Conservation (phyloP, 345 rosid species). For the Capsella bursapastoris region DNA sequence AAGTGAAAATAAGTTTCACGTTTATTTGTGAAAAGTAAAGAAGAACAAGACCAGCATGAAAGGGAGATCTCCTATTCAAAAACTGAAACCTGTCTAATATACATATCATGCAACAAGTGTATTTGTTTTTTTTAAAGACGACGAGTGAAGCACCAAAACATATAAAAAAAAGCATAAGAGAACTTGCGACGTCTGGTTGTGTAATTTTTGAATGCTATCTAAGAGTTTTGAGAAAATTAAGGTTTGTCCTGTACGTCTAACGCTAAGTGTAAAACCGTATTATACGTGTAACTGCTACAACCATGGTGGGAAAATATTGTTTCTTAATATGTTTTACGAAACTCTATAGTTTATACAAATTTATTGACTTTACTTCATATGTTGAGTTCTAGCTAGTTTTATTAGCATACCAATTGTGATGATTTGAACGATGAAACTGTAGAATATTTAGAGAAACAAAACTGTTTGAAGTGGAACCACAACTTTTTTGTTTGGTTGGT, state of each 20-base stretch:
- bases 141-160: background rate
- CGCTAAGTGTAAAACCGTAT: no score
- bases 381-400: conserved; percentile 13
- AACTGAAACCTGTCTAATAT: background rate
- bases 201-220: no score
- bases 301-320: no score
- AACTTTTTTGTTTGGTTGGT: background rate
- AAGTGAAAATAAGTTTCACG: background rate
- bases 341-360: no score
- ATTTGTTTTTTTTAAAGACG: no score
- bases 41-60: conserved; percentile 9
- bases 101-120: background rate
- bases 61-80: background rate
- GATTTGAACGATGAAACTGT: background rate
- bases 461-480: background rate
- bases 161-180: background rate
- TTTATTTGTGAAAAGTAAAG: background rate
- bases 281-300: no score
- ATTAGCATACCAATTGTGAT: background rate
- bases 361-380: background rate
- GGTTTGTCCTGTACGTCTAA: no score
- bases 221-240: no score
- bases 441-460: background rate
- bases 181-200: no score
- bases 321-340: no score